phyloP scores from a whole-genome alignment of 1,139 yeast species.

The Candida dubliniensis region DNA sequence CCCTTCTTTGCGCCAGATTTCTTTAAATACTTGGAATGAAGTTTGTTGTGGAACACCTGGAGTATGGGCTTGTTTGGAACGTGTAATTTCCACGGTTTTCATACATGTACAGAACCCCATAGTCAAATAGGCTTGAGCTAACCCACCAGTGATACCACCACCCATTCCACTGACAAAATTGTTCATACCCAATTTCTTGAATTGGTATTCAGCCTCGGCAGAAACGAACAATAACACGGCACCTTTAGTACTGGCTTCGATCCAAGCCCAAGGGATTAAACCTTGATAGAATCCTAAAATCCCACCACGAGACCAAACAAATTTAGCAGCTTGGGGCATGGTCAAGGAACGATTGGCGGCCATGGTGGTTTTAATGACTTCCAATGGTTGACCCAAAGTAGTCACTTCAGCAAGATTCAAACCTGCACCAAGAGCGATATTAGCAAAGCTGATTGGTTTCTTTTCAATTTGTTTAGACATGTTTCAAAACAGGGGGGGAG shows the following conservation, averaged over 20 bases:
- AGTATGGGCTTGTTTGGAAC: slow-evolving; percentile 72
- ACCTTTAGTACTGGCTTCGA: slow-evolving; percentile 98
- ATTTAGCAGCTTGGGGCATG: slow-evolving; percentile 64
- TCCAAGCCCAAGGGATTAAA: slow-evolving; percentile 99
- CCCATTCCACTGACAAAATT: slow-evolving; percentile 85
- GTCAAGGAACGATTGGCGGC: slow-evolving; percentile 86
- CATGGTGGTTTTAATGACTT: slow-evolving; percentile 95
- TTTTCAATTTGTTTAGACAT: slow-evolving; percentile 47
- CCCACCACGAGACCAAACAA: slow-evolving; percentile 95
- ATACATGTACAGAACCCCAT: slow-evolving; percentile 98
- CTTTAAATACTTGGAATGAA: slow-evolving; percentile 81
- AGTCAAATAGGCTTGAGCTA: slow-evolving; percentile 92
- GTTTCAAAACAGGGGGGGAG: background rate
- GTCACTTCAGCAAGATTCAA: slow-evolving; percentile 91
- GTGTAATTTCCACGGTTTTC: slow-evolving; percentile 96
- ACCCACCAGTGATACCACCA: slow-evolving; percentile 95
- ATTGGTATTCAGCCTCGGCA: slow-evolving; percentile 84
- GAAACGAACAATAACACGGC: slow-evolving; percentile 94
- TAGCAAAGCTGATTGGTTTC: slow-evolving; percentile 86
- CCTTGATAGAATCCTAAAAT: slow-evolving; percentile 92
- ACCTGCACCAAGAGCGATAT: slow-evolving; percentile 91
- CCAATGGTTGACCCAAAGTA: slow-evolving; percentile 94
- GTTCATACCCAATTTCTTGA: slow-evolving; percentile 61
- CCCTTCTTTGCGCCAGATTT: slow-evolving; percentile 82
- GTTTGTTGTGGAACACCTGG: slow-evolving; percentile 67